Percentiles rank a stretch among this genome's conserved stretches.
phyloP scores from a whole-genome alignment of 257 asterid genomes.

The Striga asiatica region DNA sequence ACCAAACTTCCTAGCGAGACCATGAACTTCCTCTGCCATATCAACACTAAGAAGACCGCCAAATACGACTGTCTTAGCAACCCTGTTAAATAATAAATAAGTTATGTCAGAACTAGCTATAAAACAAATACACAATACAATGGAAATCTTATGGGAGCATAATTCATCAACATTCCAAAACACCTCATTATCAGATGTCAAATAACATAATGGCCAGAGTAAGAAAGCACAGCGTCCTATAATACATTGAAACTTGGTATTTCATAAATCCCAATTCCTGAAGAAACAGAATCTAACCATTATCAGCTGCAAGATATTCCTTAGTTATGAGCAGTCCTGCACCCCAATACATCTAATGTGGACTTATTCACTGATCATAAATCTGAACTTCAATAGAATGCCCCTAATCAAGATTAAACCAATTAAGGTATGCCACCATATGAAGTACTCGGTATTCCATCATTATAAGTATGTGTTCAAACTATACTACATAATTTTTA shows the following conservation, averaged over 20 bases:
- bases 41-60: slow-evolving; percentile 66
- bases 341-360: not conserved
- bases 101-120: slow-evolving; percentile 10
- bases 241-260: no score
- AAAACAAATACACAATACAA: no score
- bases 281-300: not conserved
- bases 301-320: not conserved
- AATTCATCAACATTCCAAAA: not conserved
- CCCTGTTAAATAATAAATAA: slow-evolving; percentile 34
- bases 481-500: no score
- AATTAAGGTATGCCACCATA: not conserved
- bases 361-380: not conserved
- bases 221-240: not conserved
- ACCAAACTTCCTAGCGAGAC: slow-evolving; percentile 51
- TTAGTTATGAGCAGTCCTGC: not conserved
- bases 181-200: slow-evolving; percentile 1
- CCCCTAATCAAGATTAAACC: not conserved
- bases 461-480: no score
- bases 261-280: not conserved
- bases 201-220: not conserved
- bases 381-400: not conserved
- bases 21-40: slow-evolving; percentile 83
- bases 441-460: not conserved
- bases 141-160: not conserved
- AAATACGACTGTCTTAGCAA: slow-evolving; percentile 76